Evolutionary conservation across 176 grass and related monocot species (phyloP), one percentile per base, ranked within the genome.

Genomic region (Carex cristatella): DNA sequence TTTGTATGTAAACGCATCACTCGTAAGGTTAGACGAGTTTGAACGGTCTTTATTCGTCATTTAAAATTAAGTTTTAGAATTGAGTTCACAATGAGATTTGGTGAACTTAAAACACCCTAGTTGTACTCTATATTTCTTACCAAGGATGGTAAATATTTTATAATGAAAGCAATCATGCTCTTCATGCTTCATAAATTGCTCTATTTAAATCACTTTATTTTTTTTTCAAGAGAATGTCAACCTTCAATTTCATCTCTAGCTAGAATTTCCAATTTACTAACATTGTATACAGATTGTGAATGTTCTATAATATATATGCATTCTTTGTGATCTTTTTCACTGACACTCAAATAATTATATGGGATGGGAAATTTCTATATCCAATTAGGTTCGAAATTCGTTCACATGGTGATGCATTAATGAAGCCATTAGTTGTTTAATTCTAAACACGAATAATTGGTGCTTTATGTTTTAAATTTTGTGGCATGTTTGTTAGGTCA

Each of bases 401-500:
- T 6, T 76, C 71, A 77, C 73, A 56, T 77, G 49, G 27, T 49
- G 35, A 77, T 77, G 48, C 73, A 56, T 55, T 55, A 53, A 76
- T 76, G 72, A 4, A 76, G 7, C 19, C 44, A 54, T 56, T 56
- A 15, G 23, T 32, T 11, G 7, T 23, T 11, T 23, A 23, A 23
- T 23, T 48, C 40, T 73, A 73, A 73, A 48, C 7, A 48, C 23
- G 15, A 42, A 73, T 55, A 77, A 77, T 77, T 14, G 8, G 38
- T 53, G 80, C 80, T 83, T 68, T 55, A 83, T 62, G 60, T 83
- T 66, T 83, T 68, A 53, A 68, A 68, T 67, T 65, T 14, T 46
- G 15, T 64, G 35, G 19, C 58, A 66, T 48, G 77, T 44, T 82
- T 83, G 80, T 66, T 83, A 83, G 80, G 80, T 66, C 80, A 83